phyloP scores from a whole-genome alignment of 1,139 yeast species.

The Hyphopichia wangnamkhiaoensis region DNA sequence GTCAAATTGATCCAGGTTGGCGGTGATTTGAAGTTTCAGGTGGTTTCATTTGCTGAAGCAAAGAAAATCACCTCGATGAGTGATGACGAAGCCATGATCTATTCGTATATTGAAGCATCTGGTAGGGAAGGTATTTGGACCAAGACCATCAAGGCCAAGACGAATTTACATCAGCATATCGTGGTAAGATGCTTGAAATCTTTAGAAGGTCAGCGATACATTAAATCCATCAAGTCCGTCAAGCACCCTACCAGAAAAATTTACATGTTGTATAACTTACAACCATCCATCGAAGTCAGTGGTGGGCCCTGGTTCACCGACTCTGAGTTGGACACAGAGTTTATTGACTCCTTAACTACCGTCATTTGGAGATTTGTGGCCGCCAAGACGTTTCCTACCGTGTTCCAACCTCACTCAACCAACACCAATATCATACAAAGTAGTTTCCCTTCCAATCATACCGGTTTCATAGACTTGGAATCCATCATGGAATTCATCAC shows the following conservation, averaged over 20 bases:
- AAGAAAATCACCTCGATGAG: slow-evolving; percentile 71
- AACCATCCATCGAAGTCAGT: slow-evolving; percentile 92
- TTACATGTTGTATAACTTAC: slow-evolving; percentile 89
- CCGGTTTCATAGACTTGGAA: slow-evolving; percentile 67
- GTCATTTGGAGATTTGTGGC: slow-evolving; percentile 90
- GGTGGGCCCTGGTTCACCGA: slow-evolving; percentile 99
- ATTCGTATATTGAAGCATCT: slow-evolving; percentile 86
- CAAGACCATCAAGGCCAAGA: slow-evolving; percentile 84
- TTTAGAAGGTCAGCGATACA: slow-evolving; percentile 79
- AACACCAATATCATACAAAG: slow-evolving; percentile 28
- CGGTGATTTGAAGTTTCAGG: slow-evolving; percentile 70
- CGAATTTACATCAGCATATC: slow-evolving; percentile 91
- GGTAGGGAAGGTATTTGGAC: slow-evolving; percentile 98
- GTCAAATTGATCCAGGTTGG: slow-evolving; percentile 69
- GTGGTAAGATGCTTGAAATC: slow-evolving; percentile 83
- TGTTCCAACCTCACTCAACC: slow-evolving; percentile 45
- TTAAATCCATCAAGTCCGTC: slow-evolving; percentile 88
- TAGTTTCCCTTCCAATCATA: slow-evolving; percentile 55
- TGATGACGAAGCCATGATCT: slow-evolving; percentile 89
- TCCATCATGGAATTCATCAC: slow-evolving; percentile 76
- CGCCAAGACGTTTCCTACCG: slow-evolving; percentile 71
- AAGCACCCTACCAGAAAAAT: slow-evolving; percentile 96
- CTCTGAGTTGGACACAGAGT: slow-evolving; percentile 90
- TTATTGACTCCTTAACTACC: slow-evolving; percentile 78
- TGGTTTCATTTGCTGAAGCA: slow-evolving; percentile 68